Conservation (phyloP, 257 asterid species). For the Datura wrightii region DNA sequence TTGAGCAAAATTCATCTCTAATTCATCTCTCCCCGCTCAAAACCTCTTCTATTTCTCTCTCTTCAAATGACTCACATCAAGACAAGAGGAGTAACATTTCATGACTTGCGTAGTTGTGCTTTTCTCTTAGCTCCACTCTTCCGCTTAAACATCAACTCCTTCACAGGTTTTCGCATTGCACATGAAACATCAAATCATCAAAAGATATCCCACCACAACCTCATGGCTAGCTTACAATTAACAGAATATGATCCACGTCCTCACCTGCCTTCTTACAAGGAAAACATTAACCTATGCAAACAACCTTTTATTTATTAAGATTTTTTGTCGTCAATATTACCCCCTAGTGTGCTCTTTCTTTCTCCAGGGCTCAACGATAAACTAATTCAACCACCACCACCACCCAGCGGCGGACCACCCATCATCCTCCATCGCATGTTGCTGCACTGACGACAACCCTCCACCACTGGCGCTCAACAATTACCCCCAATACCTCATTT, state of each 20-base stretch:
- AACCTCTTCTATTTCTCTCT: not conserved
- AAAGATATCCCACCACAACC: not conserved
- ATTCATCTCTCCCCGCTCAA: not conserved
- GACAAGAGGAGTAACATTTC: not conserved
- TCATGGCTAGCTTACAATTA: not conserved
- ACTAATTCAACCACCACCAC: not conserved
- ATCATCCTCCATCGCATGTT: not conserved
- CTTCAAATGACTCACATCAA: not conserved
- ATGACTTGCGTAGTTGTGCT: not conserved
- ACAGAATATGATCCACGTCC: not conserved
- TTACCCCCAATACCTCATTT: not conserved
- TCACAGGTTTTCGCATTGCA: not conserved
- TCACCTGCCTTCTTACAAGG: not conserved
- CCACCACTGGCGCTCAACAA: not conserved
- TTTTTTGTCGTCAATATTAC: not conserved
- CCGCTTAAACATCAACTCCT: not conserved
- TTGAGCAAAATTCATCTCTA: not conserved
- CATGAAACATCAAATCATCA: not conserved
- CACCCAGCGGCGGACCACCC: too few relatives aligned
- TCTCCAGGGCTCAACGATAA: not conserved
- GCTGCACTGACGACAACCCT: not conserved
- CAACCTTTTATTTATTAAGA: constrained; percentile 1
- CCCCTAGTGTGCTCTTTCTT: not conserved
- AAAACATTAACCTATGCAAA: not conserved
- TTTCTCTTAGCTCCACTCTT: not conserved